Evolutionary conservation across 129 eudicot genomes (phyloP), one percentile per base, ranked within the genome.

Genomic region (Apium graveolens): DNA sequence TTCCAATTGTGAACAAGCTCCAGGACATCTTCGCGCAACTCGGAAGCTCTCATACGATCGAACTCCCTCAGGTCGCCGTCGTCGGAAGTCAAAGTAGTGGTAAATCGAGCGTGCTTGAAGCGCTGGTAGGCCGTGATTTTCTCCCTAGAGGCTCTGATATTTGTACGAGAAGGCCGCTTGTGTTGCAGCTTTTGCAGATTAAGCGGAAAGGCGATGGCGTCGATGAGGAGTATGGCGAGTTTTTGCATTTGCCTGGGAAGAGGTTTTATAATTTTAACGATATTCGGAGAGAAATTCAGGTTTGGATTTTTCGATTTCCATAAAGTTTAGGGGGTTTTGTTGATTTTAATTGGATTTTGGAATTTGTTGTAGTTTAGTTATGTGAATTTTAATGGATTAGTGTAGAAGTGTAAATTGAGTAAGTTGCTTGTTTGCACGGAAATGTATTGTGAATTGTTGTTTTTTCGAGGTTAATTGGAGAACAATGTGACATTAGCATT

Each of bases 61-160:
- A 92, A 73, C 85, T 96, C 46, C 99, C 99, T 60, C 97, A 96
- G 87, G 99, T 96, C 31, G 97, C 97, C 11, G 99, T 96, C n/a
- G 97, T 96, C 17, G 99, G 99, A 24, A 92, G 97, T 66, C 99
- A 96, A 82, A 96, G 99, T 79, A 96, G 99, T 44, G 99, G 99
- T 31, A 96, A 96, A 82, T 96, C 99, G 1, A 92, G 97, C 73
- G 99, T 96, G 18, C 85, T 96, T 24, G 99, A 96, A 83, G 95
- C 99, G 53, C 97, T 96, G 17, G 99, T 92, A 5, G 97, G 99
- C 57, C 97, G 99, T 2, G 99, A 96, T 31, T 96, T 96, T 75
- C 75, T 96, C 72, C 99, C 99, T 1, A 78, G 99, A 39, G 99
- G 99, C n/a, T 83, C 81, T 3, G 99, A 92, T 76, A 95, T 95